Conservation (phyloP, 192 early-diverging fungal species). For the Rhizophagus sp. region DNA sequence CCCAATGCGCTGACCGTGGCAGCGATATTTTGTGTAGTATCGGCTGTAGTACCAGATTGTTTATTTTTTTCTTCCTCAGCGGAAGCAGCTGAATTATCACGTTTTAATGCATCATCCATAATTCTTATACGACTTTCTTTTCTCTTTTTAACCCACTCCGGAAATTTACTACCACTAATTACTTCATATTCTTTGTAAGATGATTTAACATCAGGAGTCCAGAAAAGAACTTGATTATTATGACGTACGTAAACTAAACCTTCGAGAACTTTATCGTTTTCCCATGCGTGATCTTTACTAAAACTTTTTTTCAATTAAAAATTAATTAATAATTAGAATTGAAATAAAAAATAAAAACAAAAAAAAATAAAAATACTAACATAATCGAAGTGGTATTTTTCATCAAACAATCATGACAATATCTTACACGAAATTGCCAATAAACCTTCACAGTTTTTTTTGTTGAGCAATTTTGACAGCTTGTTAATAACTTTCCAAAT, state of each 20-base stretch:
- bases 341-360: not conserved
- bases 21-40: conserved; percentile 5
- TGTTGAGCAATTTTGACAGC: conserved; percentile 19
- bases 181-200: conserved; percentile 20
- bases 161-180: not conserved
- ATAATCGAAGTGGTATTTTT: conserved; percentile 4
- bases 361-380: conserved; percentile 6
- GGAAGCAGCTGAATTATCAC: not conserved
- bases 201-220: conserved; percentile 11
- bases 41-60: not conserved
- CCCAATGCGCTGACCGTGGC: not conserved
- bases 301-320: not conserved
- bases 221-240: conserved; percentile 19
- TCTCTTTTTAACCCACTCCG: not conserved
- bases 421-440: conserved; percentile 22
- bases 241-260: conserved; percentile 12
- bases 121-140: conserved; percentile 13
- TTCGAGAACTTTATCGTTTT: not conserved
- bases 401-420: conserved; percentile 23
- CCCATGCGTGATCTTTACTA: conserved; percentile 11
- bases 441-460: conserved; percentile 17
- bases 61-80: conserved; percentile 19
- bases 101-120: conserved; percentile 7
- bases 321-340: not conserved
- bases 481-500: conserved; percentile 6